Conservation (phyloP, 352 stramenopile genomes). For the Pythium oligandrum region DNA sequence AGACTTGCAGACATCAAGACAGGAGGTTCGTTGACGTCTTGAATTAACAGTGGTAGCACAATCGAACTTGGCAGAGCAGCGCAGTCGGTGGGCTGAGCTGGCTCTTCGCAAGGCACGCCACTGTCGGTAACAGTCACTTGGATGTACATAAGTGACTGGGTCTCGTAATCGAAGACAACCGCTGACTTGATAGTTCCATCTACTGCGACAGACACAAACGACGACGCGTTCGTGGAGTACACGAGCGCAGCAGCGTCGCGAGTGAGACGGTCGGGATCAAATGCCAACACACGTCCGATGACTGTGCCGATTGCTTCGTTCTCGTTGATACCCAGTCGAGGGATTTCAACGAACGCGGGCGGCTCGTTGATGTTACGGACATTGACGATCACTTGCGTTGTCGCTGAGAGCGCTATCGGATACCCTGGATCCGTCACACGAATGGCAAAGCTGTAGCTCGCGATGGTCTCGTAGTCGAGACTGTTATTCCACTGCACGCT, state of each 20-base stretch:
- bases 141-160: conserved; percentile 19
- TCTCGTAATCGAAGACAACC: conserved; percentile 34
- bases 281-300: conserved; percentile 33
- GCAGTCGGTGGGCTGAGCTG: conserved; percentile 1
- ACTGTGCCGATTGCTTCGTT: conserved; percentile 22
- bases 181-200: conserved; percentile 15
- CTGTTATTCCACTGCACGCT: conserved; percentile 31
- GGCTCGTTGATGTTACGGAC: conserved; percentile 52
- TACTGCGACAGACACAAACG: conserved; percentile 16
- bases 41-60: conserved; percentile 10
- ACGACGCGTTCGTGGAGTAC: conserved; percentile 32
- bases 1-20: conserved; percentile 15
- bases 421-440: conserved; percentile 39
- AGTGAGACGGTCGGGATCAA: conserved; percentile 25
- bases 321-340: conserved; percentile 29
- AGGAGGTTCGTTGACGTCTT: conserved; percentile 52
- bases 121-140: conserved; percentile 31
- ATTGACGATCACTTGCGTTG: conserved; percentile 23
- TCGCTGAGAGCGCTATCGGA: conserved; percentile 22
- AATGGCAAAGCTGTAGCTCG: conserved; percentile 34
- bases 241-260: conserved; percentile 3
- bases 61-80: conserved; percentile 7
- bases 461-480: conserved; percentile 44
- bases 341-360: conserved; percentile 25
- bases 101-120: conserved; percentile 12